Evolutionary conservation across 1,139 yeast species (phyloP), one percentile per base, ranked within the genome.

Genomic region (Blastobotrys elegans): DNA sequence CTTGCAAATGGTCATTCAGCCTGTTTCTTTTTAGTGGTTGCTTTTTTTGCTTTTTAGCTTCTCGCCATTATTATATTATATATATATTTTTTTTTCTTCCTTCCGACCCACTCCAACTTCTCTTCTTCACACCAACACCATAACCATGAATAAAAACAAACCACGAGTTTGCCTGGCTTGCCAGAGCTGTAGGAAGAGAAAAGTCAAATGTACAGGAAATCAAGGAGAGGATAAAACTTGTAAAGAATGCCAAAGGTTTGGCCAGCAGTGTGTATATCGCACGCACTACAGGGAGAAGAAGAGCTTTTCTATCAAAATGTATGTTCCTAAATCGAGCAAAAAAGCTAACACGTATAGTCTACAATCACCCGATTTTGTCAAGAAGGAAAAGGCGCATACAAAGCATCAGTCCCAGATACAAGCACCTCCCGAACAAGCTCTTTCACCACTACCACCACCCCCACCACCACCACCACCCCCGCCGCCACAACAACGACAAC

Each of bases 161-260:
- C 48, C 58, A 3, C 36, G 62, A 29, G 59, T 60, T 16, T 58
- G 81, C 3, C 65, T 79, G 50, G 84, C 84, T 3, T 80, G 85
- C 58, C 82, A 79, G 56, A 76, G 74, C 47, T 80, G 85, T 57
- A 68, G 84, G 22, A 74, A 72, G 53, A 76, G 80, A 51, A 79
- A 80, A 58, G 80, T 80, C 50, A 77, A 77, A 56, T 80, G 85
- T 62, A 80, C 80, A 50, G 85, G 84, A 10, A n/a, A n/a, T n/a
- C n/a, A n/a, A n/a, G n/a, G n/a, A n/a, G n/a, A n/a, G n/a, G 62
- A 61, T n/a, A 51, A 44, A 16, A 51, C 51, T 33, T 57, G 61
- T 34, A 53, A 51, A 31, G 60, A 55, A 21, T 58, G 62, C 35
- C 53, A 51, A 22, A 48, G 57, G 35, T 56, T 58, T 44, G 56